A percentile compares a stretch with the other conserved stretches of the same genome.
Conservation (phyloP, 2,329 filamentous ascomycete species). For the Claviceps citrina region DNA sequence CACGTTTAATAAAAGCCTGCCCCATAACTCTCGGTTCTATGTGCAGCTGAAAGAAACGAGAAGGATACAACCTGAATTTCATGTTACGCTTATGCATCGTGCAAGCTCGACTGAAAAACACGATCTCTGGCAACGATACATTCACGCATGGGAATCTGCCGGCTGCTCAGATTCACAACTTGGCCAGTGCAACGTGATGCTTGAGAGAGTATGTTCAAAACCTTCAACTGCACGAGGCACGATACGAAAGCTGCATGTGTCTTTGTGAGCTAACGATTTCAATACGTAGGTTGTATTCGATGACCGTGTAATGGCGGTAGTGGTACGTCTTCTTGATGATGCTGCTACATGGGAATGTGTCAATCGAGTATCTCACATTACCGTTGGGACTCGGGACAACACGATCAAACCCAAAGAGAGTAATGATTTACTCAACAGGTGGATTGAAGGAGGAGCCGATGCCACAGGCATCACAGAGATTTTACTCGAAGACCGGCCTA, state of each 20-base stretch:
- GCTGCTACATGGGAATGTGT: slow-evolving; percentile 47
- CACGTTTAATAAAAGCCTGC: slow-evolving; percentile 43
- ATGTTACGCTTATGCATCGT: slow-evolving; percentile 86
- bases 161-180: slow-evolving; percentile 24
- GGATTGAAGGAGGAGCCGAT: slow-evolving; percentile 45
- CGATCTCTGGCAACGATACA: slow-evolving; percentile 63
- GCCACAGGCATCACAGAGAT: slow-evolving; percentile 30
- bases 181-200: slow-evolving; percentile 46
- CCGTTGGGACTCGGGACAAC: slow-evolving; percentile 62
- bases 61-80: slow-evolving; percentile 73
- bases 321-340: slow-evolving; percentile 54
- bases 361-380: slow-evolving; percentile 75
- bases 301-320: slow-evolving; percentile 76
- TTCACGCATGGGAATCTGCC: slow-evolving; percentile 35
- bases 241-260: not conserved
- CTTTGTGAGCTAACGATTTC: not conserved
- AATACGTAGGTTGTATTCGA: slow-evolving; percentile 57
- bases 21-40: slow-evolving; percentile 45
- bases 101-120: slow-evolving; percentile 43
- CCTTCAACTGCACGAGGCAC: not conserved
- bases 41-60: slow-evolving; percentile 55
- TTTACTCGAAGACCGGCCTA: slow-evolving; percentile 32
- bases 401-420: slow-evolving; percentile 85
- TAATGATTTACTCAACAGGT: slow-evolving; percentile 64
- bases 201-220: slow-evolving; percentile 37